Evolutionary conservation across 306 rosid species (phyloP).

Genomic region (Gillenia trifoliata): DNA sequence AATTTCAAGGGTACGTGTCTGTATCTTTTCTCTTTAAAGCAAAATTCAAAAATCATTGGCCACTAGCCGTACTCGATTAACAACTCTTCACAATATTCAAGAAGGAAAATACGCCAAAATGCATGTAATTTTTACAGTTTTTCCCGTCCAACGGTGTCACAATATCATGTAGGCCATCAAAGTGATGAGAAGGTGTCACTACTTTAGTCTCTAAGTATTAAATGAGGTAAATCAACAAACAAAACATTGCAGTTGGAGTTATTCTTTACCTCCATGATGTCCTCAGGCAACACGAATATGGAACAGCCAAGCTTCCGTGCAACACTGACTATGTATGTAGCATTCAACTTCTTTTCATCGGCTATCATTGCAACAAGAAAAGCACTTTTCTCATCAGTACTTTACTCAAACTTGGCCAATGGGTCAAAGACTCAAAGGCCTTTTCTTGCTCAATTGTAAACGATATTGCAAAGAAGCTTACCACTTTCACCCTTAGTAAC

Average conservation of each 20-base stretch:
- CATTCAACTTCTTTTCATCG: slow-evolving; percentile 89
- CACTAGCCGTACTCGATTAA: neutral
- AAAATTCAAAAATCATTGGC: neutral
- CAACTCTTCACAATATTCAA: neutral
- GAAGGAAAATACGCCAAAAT: neutral
- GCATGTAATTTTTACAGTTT: neutral
- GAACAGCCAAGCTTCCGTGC: slow-evolving; percentile 98
- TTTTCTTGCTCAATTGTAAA: neutral
- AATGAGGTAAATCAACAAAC: slow-evolving; percentile 5
- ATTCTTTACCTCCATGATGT: slow-evolving; percentile 77
- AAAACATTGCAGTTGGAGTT: slow-evolving; percentile 5
- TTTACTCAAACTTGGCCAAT: neutral
- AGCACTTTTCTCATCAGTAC: slow-evolving; percentile 6
- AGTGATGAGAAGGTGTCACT: neutral
- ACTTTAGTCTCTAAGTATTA: neutral
- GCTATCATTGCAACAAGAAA: slow-evolving; percentile 37
- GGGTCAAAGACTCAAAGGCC: neutral
- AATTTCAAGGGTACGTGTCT: neutral
- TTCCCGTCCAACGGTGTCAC: neutral
- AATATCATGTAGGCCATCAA: neutral
- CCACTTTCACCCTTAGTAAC: slow-evolving; percentile 92
- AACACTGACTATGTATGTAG: slow-evolving; percentile 88
- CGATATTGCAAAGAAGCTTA: slow-evolving; percentile 29
- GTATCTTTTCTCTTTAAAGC: neutral
- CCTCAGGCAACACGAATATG: slow-evolving; percentile 88